phyloP scores from a whole-genome alignment of 2,329 filamentous ascomycete genomes.

The Fusarium paranaense region DNA sequence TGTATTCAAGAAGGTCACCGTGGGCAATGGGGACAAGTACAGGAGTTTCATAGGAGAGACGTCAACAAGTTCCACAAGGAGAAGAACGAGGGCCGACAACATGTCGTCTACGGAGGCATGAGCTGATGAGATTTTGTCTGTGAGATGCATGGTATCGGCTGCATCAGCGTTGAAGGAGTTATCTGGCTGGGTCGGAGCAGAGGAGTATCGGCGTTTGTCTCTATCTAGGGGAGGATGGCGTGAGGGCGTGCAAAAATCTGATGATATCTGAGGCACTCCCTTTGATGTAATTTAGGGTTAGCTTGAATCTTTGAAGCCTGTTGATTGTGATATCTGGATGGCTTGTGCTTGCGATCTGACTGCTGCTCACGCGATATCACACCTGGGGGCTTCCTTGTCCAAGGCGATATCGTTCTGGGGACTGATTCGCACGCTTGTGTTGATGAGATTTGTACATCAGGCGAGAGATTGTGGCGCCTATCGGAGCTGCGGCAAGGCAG shows the following conservation, averaged over 20 bases:
- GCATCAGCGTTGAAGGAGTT: background rate
- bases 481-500: background rate
- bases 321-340: background rate
- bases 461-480: background rate
- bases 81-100: constrained; percentile 34
- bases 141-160: background rate
- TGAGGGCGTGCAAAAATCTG: background rate
- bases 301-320: background rate
- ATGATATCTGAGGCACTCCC: background rate
- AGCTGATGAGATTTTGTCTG: constrained; percentile 1
- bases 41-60: constrained; percentile 44
- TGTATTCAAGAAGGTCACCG: constrained; percentile 44
- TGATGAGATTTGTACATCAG: background rate
- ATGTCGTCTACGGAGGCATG: constrained; percentile 37
- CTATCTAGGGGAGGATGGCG: background rate
- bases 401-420: background rate
- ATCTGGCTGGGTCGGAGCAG: background rate
- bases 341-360: background rate
- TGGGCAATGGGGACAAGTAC: constrained; percentile 47
- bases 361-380: background rate
- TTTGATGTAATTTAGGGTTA: background rate
- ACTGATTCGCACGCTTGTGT: background rate
- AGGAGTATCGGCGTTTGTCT: background rate
- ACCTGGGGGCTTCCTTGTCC: background rate
- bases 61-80: constrained; percentile 35